phyloP scores from a whole-genome alignment of 495 filamentous ascomycete genomes.

The Penicillium paradoxum region DNA sequence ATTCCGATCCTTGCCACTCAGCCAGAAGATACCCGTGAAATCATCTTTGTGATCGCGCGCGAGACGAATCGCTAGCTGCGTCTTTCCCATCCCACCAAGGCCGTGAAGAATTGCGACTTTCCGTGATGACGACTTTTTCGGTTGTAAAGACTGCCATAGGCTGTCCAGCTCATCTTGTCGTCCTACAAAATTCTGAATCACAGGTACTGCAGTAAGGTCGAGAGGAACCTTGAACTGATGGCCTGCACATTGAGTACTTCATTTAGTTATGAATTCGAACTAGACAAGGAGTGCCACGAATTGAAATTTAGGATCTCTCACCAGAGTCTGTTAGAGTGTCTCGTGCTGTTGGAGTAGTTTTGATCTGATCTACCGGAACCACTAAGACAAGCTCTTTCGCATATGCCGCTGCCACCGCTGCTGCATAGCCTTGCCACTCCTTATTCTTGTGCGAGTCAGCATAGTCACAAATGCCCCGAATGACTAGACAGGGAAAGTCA shows the following conservation, averaged over 20 bases:
- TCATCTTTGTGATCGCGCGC: conserved; percentile 24
- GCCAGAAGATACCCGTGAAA: conserved; percentile 29
- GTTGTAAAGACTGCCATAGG: conserved; percentile 23
- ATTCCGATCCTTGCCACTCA: conserved; percentile 23
- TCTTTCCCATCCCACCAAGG: conserved; percentile 42
- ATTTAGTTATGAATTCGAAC: conserved; percentile 4
- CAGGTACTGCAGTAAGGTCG: conserved; percentile 21
- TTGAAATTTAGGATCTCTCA: conserved; percentile 7
- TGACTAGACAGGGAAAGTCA: conserved; percentile 14
- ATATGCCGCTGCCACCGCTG: conserved; percentile 19
- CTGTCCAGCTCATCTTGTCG: conserved; percentile 22
- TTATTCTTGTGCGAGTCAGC: conserved; percentile 21
- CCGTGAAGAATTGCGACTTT: conserved; percentile 32
- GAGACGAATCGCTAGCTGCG: conserved; percentile 38
- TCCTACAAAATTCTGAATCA: conserved; percentile 25
- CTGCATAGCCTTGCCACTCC: conserved; percentile 9
- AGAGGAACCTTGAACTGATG: conserved; percentile 17
- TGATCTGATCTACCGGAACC: neutral
- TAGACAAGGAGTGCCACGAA: neutral
- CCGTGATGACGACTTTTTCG: conserved; percentile 11
- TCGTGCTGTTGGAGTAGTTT: conserved; percentile 3
- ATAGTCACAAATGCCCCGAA: conserved; percentile 27
- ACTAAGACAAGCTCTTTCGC: conserved; percentile 15
- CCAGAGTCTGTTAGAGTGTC: conserved; percentile 10
- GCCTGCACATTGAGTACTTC: conserved; percentile 4